Evolutionary conservation across 2,329 filamentous ascomycete genomes (phyloP).

Genomic region (Apiospora hydei): DNA sequence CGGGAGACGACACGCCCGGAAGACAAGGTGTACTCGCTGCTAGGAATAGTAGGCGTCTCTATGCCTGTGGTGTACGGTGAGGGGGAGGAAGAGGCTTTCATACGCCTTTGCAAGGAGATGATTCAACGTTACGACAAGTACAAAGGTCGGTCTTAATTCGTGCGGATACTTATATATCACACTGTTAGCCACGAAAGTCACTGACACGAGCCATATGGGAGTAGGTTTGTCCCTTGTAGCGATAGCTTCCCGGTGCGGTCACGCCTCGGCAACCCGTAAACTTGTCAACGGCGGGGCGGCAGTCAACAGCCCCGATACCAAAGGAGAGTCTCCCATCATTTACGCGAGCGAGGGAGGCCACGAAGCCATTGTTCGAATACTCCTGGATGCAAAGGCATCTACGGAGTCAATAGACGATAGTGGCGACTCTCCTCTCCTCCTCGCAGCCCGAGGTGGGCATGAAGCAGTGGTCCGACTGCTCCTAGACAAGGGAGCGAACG

Average conservation of each 20-base stretch:
- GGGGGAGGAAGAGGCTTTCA: neutral
- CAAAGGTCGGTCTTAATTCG: neutral
- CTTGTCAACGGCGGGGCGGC: neutral
- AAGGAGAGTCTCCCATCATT: neutral
- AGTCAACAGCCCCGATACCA: neutral
- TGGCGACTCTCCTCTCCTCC: neutral
- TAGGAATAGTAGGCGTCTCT: constrained; percentile 12
- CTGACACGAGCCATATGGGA: neutral
- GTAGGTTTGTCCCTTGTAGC: neutral
- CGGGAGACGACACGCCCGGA: constrained; percentile 1
- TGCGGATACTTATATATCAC: too few species aligned
- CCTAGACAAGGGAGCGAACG: neutral
- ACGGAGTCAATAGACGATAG: neutral
- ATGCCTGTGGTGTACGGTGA: constrained; percentile 21
- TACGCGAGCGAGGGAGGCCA: neutral
- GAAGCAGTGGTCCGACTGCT: constrained; percentile 10
- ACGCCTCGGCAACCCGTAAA: neutral
- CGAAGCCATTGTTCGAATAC: neutral
- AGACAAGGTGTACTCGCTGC: constrained; percentile 18
- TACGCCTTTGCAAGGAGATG: neutral
- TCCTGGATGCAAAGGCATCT: neutral
- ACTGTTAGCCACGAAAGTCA: neutral
- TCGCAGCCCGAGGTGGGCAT: neutral
- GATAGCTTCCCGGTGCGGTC: neutral
- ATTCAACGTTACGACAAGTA: constrained; percentile 1